Evolutionary conservation across 23 red algal genomes (phyloP).

Genomic region (Gracilariopsis chorda): DNA sequence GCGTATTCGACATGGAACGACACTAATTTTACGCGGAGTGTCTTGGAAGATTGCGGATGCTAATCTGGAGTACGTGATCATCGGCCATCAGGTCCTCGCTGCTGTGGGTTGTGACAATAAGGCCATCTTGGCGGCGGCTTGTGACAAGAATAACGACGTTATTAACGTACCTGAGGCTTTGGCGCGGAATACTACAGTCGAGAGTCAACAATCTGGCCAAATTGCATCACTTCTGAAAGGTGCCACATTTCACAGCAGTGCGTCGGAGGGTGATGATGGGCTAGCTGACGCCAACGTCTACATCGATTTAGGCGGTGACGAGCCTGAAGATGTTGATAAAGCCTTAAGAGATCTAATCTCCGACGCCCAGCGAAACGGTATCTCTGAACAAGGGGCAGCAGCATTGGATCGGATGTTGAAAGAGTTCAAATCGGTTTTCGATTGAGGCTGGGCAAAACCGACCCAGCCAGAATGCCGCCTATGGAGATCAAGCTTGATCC

Average conservation of each 20-base stretch:
- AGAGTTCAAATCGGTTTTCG: slow-evolving; percentile 20
- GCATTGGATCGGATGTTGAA: background rate
- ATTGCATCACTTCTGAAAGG: no score
- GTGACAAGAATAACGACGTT: slow-evolving; percentile 18
- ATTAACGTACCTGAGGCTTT: background rate
- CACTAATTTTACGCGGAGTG: background rate
- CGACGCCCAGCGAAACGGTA: background rate
- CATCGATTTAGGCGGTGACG: background rate
- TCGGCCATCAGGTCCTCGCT: background rate
- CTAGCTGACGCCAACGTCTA: no score
- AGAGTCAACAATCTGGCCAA: no score
- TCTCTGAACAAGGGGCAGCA: background rate
- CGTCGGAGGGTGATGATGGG: no score
- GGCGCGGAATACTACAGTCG: no score
- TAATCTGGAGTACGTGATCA: background rate
- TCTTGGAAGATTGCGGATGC: background rate
- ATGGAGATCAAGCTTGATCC: slow-evolving; percentile 29
- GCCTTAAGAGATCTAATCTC: background rate
- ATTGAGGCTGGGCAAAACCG: slow-evolving; percentile 26
- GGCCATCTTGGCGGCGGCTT: background rate
- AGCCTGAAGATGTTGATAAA: background rate
- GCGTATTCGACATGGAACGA: slow-evolving; percentile 15
- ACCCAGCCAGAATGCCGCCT: slow-evolving; percentile 1
- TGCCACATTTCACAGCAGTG: no score
- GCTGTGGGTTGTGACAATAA: slow-evolving; percentile 25